Conservation (phyloP, 306 rosid genomes). For the Prunus dulcis region DNA sequence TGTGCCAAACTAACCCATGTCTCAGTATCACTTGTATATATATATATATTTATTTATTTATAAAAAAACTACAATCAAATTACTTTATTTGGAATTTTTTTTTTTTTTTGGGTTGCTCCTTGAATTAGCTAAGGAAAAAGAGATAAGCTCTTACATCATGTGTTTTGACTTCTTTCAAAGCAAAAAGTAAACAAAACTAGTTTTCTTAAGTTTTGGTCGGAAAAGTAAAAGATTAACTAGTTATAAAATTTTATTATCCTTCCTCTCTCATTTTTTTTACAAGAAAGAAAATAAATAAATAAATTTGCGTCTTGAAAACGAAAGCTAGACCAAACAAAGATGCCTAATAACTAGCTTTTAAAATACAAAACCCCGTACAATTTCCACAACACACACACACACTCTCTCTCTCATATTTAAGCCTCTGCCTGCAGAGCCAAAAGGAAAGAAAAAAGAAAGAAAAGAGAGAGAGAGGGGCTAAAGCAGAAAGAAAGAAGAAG, state of each 20-base stretch:
- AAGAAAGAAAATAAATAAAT: not conserved
- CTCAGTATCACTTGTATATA: no score
- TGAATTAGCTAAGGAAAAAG: not conserved
- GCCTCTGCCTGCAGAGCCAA: not conserved
- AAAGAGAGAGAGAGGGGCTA: not conserved
- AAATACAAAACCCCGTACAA: not conserved
- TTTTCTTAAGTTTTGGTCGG: not conserved
- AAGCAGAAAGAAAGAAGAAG: not conserved
- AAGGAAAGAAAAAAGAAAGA: not conserved
- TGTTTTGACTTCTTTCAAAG: not conserved
- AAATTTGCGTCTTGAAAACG: conserved; percentile 9
- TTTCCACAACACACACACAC: not conserved
- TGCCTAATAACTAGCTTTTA: not conserved
- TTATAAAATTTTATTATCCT: not conserved
- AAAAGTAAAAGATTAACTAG: not conserved
- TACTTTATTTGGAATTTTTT: no score
- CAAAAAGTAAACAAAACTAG: not conserved
- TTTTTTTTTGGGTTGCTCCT: no score
- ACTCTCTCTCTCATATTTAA: not conserved
- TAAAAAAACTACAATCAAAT: no score
- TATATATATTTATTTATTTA: no score
- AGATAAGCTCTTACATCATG: not conserved
- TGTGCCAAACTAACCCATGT: no score
- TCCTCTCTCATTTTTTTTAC: not conserved
- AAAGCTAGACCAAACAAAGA: not conserved